phyloP scores from a whole-genome alignment of 2,329 filamentous ascomycete genomes.

The Alternaria arbusti region DNA sequence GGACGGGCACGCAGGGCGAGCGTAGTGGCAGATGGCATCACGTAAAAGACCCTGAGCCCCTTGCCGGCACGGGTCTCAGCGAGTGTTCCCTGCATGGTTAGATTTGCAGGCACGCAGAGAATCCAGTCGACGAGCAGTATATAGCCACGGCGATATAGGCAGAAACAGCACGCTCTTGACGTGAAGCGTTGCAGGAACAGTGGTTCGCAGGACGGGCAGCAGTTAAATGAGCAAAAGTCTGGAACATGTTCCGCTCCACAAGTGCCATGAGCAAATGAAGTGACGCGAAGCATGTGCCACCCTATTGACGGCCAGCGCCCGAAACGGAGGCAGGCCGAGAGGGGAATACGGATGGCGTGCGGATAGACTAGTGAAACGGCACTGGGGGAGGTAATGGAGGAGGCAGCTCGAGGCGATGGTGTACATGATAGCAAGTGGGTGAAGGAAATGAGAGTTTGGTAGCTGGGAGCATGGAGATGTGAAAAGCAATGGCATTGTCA shows the following conservation, averaged over 20 bases:
- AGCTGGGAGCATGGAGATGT: neutral
- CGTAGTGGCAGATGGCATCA: neutral
- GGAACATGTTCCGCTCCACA: constrained; percentile 22
- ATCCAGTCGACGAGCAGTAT: neutral
- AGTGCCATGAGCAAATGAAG: constrained; percentile 19
- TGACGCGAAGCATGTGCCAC: constrained; percentile 26
- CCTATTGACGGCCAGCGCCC: constrained; percentile 20
- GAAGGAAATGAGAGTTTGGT: neutral
- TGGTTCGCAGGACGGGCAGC: constrained; percentile 32
- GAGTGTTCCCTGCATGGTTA: constrained; percentile 5
- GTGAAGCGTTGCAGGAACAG: constrained; percentile 23
- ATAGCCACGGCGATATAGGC: constrained; percentile 10
- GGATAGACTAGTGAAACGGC: constrained; percentile 21
- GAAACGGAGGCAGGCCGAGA: constrained; percentile 27
- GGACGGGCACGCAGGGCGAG: neutral
- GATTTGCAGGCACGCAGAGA: neutral
- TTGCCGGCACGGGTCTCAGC: neutral
- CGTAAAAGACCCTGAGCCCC: neutral
- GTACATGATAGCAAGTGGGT: neutral
- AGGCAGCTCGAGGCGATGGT: neutral
- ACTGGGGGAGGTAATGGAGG: constrained; percentile 1
- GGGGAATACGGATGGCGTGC: constrained; percentile 11
- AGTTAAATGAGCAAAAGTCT: constrained; percentile 31
- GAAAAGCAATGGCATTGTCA: neutral
- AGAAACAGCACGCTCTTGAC: constrained; percentile 16